Evolutionary conservation across 208 protist genomes (phyloP).

Genomic region (Jaenimonas drosophilae): DNA sequence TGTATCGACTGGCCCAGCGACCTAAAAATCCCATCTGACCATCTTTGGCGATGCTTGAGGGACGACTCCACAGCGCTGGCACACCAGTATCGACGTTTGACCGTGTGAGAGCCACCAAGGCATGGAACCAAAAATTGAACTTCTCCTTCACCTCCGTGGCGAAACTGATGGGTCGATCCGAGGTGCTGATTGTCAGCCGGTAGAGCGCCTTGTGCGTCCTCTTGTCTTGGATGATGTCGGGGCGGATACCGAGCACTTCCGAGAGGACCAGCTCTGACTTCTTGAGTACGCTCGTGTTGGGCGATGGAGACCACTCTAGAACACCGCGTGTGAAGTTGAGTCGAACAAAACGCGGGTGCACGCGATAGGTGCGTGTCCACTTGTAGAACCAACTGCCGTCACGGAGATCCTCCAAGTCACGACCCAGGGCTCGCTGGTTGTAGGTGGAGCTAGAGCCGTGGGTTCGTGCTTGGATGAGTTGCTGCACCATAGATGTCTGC

Average conservation of each 20-base stretch:
- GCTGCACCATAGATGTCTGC: background rate
- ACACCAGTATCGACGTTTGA: conserved; percentile 19
- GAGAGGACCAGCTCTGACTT: conserved; percentile 40
- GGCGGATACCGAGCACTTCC: conserved; percentile 26
- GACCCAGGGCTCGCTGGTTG: background rate
- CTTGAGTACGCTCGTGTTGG: conserved; percentile 20
- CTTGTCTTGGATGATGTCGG: conserved; percentile 47
- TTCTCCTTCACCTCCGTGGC: conserved; percentile 63
- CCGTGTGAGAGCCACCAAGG: conserved; percentile 33
- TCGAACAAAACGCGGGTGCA: conserved; percentile 69
- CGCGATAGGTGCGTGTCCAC: conserved; percentile 44
- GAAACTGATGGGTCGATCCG: conserved; percentile 32
- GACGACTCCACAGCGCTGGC: conserved; percentile 31
- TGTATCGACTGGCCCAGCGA: conserved; percentile 44
- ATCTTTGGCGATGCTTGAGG: conserved; percentile 16
- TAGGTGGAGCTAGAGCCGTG: background rate
- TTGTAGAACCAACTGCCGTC: conserved; percentile 74
- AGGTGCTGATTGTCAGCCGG: conserved; percentile 35
- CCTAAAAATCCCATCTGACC: conserved; percentile 11
- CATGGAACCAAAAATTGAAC: conserved; percentile 70
- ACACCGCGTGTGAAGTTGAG: conserved; percentile 43
- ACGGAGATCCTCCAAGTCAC: conserved; percentile 30
- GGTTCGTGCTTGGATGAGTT: background rate
- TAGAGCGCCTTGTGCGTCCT: conserved; percentile 39
- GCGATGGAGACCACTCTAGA: conserved; percentile 42